Evolutionary conservation across 495 filamentous ascomycete genomes (phyloP), one percentile per base, ranked within the genome.

Genomic region (Hypoxylon fragiforme): DNA sequence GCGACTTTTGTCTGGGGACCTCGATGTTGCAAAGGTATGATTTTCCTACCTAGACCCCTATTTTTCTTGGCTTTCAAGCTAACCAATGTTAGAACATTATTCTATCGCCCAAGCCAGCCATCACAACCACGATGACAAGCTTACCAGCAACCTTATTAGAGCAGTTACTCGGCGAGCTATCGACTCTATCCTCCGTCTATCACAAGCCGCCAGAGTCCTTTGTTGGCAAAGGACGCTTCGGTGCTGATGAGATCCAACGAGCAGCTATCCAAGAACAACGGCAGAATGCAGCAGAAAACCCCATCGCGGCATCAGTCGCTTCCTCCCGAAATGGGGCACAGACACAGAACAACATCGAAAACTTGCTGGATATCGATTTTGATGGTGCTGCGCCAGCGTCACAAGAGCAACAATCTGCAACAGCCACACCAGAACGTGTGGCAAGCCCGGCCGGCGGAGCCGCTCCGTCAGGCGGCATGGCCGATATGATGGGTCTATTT

Each of bases 121-220:
- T 99, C 67, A 85, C 89, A 24, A 90, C 92, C 14, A 97, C 94
- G 9, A 95, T 96, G 68, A 87, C 85, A 57, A 90, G 89, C 43
- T 81, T 97, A 14, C 91, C 95, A 1, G 81, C 87, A 14, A 70
- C 81, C 7, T 81, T 97, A 5, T 85, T 98, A 13, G 91, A 97
- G 22, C 83, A 90, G 60, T 84, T 98, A 3, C 83, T 97, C 9
- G 78, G 77, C 3, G 91, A 97, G 70, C 83, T 98, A 11, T 96
- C 92, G n/a, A 96, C 95, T 9, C 83, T 98, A 15, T 91, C 94
- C 1, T 97, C 92, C 9, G 94, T 98, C n/a, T 98, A 98, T 73
- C 94, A 97, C 80, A 97, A 96, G 73, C 92, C 92, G 12, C 90
- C 94, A 30, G 90, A 94, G 75, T 91, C 91, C 3, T 97, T 98